phyloP scores from a whole-genome alignment of 495 filamentous ascomycete genomes.

The Talaromyces stipitatus region DNA sequence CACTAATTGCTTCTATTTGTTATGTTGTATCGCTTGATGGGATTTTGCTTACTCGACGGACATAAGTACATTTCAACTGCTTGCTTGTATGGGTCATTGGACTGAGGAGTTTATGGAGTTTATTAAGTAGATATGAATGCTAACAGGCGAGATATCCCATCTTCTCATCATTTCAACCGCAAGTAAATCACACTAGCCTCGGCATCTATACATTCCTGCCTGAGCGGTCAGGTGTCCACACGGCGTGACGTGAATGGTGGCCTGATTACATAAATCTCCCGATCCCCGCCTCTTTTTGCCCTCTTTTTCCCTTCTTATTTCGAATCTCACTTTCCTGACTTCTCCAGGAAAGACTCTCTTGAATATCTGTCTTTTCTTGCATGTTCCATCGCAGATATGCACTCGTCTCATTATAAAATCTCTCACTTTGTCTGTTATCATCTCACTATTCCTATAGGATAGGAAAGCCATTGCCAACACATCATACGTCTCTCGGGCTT shows the following conservation, averaged over 20 bases:
- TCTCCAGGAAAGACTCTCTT: background rate
- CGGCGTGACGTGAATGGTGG: constrained; percentile 3
- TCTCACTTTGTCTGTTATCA: constrained; percentile 5
- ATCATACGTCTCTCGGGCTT: background rate
- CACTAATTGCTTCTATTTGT: background rate
- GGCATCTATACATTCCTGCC: constrained; percentile 4
- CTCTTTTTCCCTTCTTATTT: background rate
- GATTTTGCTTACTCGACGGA: background rate
- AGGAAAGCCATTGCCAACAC: background rate
- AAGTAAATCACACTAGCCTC: background rate
- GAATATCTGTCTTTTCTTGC: background rate
- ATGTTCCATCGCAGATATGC: constrained; percentile 1
- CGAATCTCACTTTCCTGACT: background rate
- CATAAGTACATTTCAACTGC: background rate
- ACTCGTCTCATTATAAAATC: background rate
- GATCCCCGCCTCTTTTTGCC: background rate
- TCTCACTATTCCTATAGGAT: constrained; percentile 3
- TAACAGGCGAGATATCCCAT: background rate
- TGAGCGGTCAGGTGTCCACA: background rate
- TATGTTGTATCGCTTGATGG: background rate
- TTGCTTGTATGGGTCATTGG: background rate
- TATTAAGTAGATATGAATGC: background rate
- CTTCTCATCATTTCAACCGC: background rate
- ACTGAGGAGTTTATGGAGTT: background rate
- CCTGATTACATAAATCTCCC: background rate